Conservation (phyloP, 306 rosid species). For the Boehmeria nivea region DNA sequence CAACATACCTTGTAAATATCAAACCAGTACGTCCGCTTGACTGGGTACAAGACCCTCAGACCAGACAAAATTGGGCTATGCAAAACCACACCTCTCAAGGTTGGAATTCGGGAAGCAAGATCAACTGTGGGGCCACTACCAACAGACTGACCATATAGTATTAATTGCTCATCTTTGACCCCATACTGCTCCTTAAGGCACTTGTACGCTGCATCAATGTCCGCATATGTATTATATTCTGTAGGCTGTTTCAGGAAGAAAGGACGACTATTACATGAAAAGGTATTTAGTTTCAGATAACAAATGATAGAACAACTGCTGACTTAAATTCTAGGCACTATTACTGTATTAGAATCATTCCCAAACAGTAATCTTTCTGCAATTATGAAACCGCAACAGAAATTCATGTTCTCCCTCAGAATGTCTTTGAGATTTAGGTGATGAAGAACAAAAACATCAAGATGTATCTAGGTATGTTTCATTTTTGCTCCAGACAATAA, state of each 20-base stretch:
- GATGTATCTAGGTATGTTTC: no score
- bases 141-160: constrained; percentile 89
- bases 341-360: not conserved
- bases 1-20: constrained; percentile 78
- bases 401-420: no score
- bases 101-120: constrained; percentile 71
- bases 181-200: constrained; percentile 82
- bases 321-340: not conserved
- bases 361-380: not conserved
- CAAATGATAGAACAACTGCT: not conserved
- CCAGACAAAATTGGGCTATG: constrained; percentile 94
- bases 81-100: constrained; percentile 75
- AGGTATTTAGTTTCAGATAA: not conserved
- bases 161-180: constrained; percentile 75
- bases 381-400: no score
- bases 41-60: constrained; percentile 84
- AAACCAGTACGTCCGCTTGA: constrained; percentile 85
- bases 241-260: constrained; percentile 73
- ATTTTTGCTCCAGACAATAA: no score
- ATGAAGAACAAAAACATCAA: no score
- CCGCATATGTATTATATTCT: constrained; percentile 88
- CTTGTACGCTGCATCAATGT: constrained; percentile 85
- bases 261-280: constrained; percentile 25
- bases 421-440: no score
- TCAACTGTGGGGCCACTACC: constrained; percentile 96